These are phyloP conservation scores for Immersiporthe knoxdaviesiana DNA, from an alignment of 2,329 filamentous ascomycete species.

Conservation along the genomic window DNA sequence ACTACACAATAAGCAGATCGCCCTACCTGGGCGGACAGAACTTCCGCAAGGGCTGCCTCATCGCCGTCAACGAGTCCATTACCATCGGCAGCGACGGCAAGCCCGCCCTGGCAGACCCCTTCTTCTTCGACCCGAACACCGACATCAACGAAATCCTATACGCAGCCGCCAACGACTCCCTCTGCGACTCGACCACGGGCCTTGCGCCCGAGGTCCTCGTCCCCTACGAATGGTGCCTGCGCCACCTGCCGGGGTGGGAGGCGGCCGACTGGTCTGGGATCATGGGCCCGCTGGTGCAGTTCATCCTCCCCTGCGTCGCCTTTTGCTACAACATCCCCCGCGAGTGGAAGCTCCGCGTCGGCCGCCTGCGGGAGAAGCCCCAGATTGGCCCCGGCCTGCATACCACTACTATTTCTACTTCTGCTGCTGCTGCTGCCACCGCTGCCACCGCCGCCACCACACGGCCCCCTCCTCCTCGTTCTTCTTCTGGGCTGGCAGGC, in stretches of 20 bases:
- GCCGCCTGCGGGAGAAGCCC: slow-evolving; percentile 16
- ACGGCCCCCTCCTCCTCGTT: neutral
- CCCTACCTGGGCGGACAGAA: neutral
- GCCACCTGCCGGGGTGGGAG: slow-evolving; percentile 35
- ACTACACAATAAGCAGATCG: neutral
- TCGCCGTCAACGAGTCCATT: slow-evolving; percentile 5
- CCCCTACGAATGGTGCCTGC: slow-evolving; percentile 31
- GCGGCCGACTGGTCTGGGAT: slow-evolving; percentile 33
- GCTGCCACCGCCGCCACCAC: neutral
- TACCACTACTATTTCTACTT: no score
- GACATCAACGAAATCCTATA: neutral
- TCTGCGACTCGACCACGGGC: neutral
- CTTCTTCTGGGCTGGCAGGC: neutral
- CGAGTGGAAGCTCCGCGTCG: slow-evolving; percentile 34
- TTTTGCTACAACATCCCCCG: slow-evolving; percentile 37
- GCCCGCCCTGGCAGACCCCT: neutral
- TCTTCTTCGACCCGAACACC: slow-evolving; percentile 1
- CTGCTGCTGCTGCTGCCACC: no score
- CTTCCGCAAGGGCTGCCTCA: slow-evolving; percentile 9
- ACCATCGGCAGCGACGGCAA: neutral
- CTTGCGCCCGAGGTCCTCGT: slow-evolving; percentile 32
- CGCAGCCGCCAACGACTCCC: neutral
- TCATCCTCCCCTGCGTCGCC: slow-evolving; percentile 36
- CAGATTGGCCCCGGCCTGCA: neutral
- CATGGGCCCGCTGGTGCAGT: slow-evolving; percentile 35